Conservation (phyloP, 495 filamentous ascomycete species). For the Peziza echinospora region DNA sequence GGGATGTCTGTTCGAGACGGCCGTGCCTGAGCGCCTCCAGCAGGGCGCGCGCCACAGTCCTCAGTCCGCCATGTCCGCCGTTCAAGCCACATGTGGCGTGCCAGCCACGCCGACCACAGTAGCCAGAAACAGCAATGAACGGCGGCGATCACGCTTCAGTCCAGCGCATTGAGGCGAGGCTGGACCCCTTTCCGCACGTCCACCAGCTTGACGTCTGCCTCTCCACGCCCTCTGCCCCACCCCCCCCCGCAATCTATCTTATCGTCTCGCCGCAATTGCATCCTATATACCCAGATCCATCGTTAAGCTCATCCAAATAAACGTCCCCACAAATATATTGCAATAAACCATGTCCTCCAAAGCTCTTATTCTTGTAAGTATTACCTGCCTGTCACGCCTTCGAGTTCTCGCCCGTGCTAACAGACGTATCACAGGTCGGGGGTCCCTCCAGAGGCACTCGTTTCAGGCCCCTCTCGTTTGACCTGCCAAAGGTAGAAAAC, state of each 20-base stretch:
- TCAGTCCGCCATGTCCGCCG: too few relatives aligned
- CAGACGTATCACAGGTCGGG: constrained; percentile 41
- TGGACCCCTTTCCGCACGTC: too few relatives aligned
- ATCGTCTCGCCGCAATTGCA: background rate
- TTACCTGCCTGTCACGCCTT: background rate
- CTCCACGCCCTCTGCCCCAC: constrained; percentile 1
- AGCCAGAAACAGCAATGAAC: too few relatives aligned
- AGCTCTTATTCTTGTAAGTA: constrained; percentile 15
- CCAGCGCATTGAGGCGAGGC: too few relatives aligned
- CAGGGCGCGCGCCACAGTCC: too few relatives aligned
- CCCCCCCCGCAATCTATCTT: background rate
- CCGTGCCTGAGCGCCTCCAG: too few relatives aligned
- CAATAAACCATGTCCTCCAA: constrained; percentile 12
- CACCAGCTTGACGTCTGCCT: background rate
- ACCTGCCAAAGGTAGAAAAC: constrained; percentile 70
- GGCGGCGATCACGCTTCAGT: too few relatives aligned
- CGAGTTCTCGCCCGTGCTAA: background rate
- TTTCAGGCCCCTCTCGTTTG: constrained; percentile 87
- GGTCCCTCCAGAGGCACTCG: constrained; percentile 86
- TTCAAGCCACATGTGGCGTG: too few relatives aligned
- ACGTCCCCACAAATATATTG: background rate
- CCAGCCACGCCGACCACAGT: too few relatives aligned
- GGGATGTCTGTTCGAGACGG: too few relatives aligned
- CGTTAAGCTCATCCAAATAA: background rate
- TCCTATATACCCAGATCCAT: background rate